Evolutionary conservation across 306 rosid genomes (phyloP).

Genomic region (Prunus dulcis): DNA sequence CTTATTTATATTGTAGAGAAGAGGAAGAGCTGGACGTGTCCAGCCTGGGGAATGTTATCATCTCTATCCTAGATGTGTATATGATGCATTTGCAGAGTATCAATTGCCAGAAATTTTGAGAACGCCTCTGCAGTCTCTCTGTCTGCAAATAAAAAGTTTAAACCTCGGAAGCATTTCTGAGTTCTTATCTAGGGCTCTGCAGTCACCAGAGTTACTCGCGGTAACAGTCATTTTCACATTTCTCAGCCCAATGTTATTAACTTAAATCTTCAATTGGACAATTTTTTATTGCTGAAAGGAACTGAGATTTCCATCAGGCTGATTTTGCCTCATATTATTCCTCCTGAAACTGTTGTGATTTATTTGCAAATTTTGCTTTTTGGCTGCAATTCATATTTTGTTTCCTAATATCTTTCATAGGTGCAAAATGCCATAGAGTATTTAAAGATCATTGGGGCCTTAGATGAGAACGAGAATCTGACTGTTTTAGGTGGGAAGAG

Average conservation of each 20-base stretch:
- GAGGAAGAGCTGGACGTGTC: conserved; percentile 99
- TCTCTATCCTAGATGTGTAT: conserved; percentile 90
- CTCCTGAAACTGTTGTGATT: background rate
- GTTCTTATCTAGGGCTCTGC: conserved; percentile 90
- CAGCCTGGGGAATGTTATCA: conserved; percentile 93
- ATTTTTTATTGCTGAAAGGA: conserved; percentile 3
- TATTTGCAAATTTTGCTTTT: conserved; percentile 17
- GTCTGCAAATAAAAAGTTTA: conserved; percentile 94
- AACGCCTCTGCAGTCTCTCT: conserved; percentile 93
- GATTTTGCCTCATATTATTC: background rate
- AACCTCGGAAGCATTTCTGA: conserved; percentile 90
- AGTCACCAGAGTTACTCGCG: conserved; percentile 85
- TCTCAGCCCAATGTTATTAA: conserved; percentile 15
- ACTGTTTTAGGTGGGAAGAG: conserved; percentile 64
- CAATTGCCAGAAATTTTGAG: conserved; percentile 96
- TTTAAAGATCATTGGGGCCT: conserved; percentile 77
- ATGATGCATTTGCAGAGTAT: conserved; percentile 77
- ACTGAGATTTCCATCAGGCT: background rate
- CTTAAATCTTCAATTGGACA: conserved; percentile 1
- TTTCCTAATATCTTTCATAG: conserved; percentile 38
- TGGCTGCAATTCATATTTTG: conserved; percentile 19
- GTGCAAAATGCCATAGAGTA: conserved; percentile 95
- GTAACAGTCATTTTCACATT: conserved; percentile 41
- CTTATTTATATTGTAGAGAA: conserved; percentile 55
- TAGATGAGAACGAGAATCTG: conserved; percentile 85